Base-by-base conservation (phyloP, 371 early-diverging fungal genomes). In the Blakeslea trispora region DNA sequence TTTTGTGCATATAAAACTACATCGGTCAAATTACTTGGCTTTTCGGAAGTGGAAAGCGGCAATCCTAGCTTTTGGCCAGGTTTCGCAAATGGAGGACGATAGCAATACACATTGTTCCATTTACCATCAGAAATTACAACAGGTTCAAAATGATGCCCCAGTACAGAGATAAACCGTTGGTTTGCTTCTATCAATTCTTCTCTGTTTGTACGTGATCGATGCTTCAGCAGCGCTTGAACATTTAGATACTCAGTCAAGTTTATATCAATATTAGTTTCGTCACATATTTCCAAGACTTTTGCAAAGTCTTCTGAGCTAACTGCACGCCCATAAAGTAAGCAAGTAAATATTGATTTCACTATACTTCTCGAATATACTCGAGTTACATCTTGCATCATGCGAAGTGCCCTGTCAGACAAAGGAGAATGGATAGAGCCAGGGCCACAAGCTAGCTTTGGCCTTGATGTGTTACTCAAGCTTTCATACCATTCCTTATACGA, bases 191-290 rank as follows among this genome's bases (percentile, higher is more conserved):
- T 44, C 0, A 77, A 55, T 13, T 81, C 85, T 32, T 79, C 79
- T n/a, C 66, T 69, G 51, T 63, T 62, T n/a, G 61, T 59, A 9
- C 68, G 31, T 0, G 63, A 65, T 11, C 55, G 41, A 18, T 55
- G 48, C 28, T 59, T 62, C 4, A 79, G 67, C 44, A 84, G 65
- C 6, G 86, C 78, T 51, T 87, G 78, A 0, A 86, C 87, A 57
- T 92, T 91, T 2, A 92, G 58, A 56, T 86, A 90, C 0, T 79
- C 82, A 1, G 92, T 90, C 10, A 92, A 66, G 59, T 91, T 89
- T 50, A 91, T 83, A 48, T 88, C 86, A 28, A 91, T 63, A n/a
- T 72, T 71, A 1, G 82, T 77, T 47, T 87, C 82, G 21, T 79
- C 74, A 59, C 91, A 91, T 18, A 81, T 72, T n/a, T 77, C 76